Evolutionary conservation across 768 basidiomycete species (phyloP).

Genomic region (Leucocoprinus sp.): DNA sequence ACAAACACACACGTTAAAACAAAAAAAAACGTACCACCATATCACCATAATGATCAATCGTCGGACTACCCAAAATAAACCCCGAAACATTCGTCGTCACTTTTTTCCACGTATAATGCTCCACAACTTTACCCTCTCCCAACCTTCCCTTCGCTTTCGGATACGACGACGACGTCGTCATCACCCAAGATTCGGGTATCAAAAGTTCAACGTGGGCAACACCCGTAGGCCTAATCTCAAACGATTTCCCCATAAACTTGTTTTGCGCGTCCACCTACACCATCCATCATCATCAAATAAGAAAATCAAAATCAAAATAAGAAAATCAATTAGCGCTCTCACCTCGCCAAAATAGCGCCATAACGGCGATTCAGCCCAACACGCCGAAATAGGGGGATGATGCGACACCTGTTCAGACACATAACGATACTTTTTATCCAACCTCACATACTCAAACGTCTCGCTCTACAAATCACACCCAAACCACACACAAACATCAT

Average conservation of each 20-base stretch:
- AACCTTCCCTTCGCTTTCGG: slow-evolving; percentile 42
- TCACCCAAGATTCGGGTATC: slow-evolving; percentile 38
- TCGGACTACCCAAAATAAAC: slow-evolving; percentile 84
- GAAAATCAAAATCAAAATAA: neutral
- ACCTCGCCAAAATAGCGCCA: slow-evolving; percentile 93
- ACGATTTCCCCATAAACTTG: slow-evolving; percentile 93
- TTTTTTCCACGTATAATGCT: slow-evolving; percentile 96
- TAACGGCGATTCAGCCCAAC: slow-evolving; percentile 82
- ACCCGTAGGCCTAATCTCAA: slow-evolving; percentile 95
- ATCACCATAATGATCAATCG: slow-evolving; percentile 91
- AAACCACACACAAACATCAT: neutral
- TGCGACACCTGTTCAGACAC: slow-evolving; percentile 96
- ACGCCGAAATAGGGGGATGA: slow-evolving; percentile 94
- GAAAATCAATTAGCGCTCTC: slow-evolving; percentile 7
- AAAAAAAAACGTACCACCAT: slow-evolving; percentile 63
- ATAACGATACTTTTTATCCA: slow-evolving; percentile 87
- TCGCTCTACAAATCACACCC: slow-evolving; percentile 59
- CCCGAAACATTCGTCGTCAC: slow-evolving; percentile 87
- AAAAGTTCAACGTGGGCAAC: slow-evolving; percentile 82
- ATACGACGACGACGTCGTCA: slow-evolving; percentile 50
- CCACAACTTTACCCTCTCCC: slow-evolving; percentile 52
- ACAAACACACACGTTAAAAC: neutral
- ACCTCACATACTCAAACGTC: slow-evolving; percentile 87
- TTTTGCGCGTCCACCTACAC: slow-evolving; percentile 89
- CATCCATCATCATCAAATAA: neutral